Percentiles rank a stretch among this genome's conserved stretches.
Conservation (phyloP, 2,329 filamentous ascomycete genomes). For the Pseudohalonectria lignicola region DNA sequence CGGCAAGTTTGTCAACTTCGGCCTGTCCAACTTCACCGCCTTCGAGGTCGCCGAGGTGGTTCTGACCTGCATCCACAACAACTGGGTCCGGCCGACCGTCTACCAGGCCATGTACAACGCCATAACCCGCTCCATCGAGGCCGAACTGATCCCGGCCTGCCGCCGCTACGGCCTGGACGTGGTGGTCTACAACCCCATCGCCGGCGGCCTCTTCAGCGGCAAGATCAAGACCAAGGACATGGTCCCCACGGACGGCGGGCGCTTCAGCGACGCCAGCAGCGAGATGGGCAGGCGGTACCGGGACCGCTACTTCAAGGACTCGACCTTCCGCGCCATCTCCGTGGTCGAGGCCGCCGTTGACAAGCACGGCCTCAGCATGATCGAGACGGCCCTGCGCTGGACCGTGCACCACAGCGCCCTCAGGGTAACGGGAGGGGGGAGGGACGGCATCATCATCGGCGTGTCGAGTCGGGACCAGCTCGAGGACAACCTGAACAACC, state of each 20-base stretch:
- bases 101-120: conserved; percentile 87
- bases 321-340: conserved; percentile 43
- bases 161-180: conserved; percentile 68
- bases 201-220: conserved; percentile 69
- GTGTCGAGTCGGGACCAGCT: conserved; percentile 37
- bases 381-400: conserved; percentile 63
- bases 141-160: conserved; percentile 63
- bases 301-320: conserved; percentile 55
- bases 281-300: conserved; percentile 34
- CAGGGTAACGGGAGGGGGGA: conserved; percentile 1
- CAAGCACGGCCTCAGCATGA: conserved; percentile 51
- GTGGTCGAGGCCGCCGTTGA: conserved; percentile 51
- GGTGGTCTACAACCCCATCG: conserved; percentile 73
- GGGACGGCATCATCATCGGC: conserved; percentile 40
- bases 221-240: conserved; percentile 54
- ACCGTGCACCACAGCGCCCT: conserved; percentile 47
- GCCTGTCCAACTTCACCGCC: conserved; percentile 74
- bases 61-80: conserved; percentile 65
- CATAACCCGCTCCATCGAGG: conserved; percentile 65
- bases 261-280: conserved; percentile 6
- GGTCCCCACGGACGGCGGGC: conserved; percentile 20
- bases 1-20: conserved; percentile 73
- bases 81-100: conserved; percentile 73
- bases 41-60: conserved; percentile 83
- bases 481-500: conserved; percentile 32